Base-by-base conservation (phyloP, 2,329 filamentous ascomycete genomes). In the Penicillium corylophilum region DNA sequence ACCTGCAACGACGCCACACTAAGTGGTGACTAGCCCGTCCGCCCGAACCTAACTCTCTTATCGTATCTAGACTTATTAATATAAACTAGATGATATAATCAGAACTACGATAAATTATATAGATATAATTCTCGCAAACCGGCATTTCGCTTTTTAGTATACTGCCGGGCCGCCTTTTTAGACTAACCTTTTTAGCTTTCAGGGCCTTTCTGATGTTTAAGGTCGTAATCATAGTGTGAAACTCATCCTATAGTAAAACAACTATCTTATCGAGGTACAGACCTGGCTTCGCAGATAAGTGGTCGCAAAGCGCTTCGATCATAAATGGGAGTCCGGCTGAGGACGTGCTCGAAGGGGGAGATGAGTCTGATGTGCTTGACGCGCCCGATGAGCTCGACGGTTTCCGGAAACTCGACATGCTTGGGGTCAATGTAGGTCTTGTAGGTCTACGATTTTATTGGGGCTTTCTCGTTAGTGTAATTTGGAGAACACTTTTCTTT, bases 21-120 rank as follows among this genome's bases (percentile, higher is more conserved):
- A 15, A 31, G 64, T 57, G 65, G 70, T 48, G 70, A 67, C 71
- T 66, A 75, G 4, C 66, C 66, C 8, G 56, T 71, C 15, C 65
- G 58, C 46, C 71, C 57, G 48, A 64, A 68, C 10, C 69, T 64
- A 52, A 64, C 59, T 16, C 60, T 56, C 53, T 68, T 73, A 51
- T 75, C 65, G 57, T 61, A 72, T 3, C 69, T 65, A 51, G 72
- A 74, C 56, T 75, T 64, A 51, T 74, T 65, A 28, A 71, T 59
- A 47, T 60, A 74, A 3, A 46, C 33, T 4, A 46, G 22, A 23
- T 38, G 23, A 15, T 46, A 28, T 4, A 23, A 46, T 20, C 54
- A 50, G 44, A 70, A 71, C 3, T 56, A 50, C 5, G 65, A 69
- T 10, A 71, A 35, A 9, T 66, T 64, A 50, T 72, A 51, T 16